Base-by-base conservation (phyloP, 1,284 basidiomycete genomes). In the Cryptococcus neoformans region DNA sequence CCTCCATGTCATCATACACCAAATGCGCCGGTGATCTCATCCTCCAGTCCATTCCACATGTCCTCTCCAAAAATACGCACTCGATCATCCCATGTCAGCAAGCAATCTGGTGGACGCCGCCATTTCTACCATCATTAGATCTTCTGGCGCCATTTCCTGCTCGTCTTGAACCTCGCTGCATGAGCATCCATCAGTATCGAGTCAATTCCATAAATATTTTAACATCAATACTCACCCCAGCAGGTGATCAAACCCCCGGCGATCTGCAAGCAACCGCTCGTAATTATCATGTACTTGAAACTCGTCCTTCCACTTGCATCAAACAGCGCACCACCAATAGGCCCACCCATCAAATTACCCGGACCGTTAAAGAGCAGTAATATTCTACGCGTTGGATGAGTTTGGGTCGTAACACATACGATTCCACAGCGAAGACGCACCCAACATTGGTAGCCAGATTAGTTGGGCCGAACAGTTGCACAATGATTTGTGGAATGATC, bases 391-490 rank as follows among this genome's bases (percentile, higher is more conserved):
- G 3, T 28, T 34, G 14, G 9, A 14, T 47, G 21, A 47, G 46
- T 34, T 47, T 47, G 7, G 9, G 1, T 21, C 28, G 7, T n/a
- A 10, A n/a, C n/a, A 21, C n/a, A 47, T 47, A 14, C 0, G 7
- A 6, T 17, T n/a, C 14, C 21, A 3, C 44, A 17, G 44, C 14
- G 44, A 12, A 28, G 3, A 59, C 57, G 21, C 64, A 44, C 10
- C 67, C 71, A 3, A 69, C 65, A 45, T 73, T 73, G 4, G 64
- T 65, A 11, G 71, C 71, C 5, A 73, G 59, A 45, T 68, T 64
- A 2, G 56, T 44, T 0, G 67, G 63, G 1, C 71, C 71, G 44
- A 73, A 69, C 4, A 73, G 28, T 21, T 68, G 65, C 1, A 69
- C 66, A 17, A 68, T 63, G 37, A 69, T 68, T 50, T 70, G 68